A percentile compares a stretch with the other conserved stretches of the same genome.
phyloP scores from a whole-genome alignment of 345 rosid genomes.

The Hibiscus syriacus region DNA sequence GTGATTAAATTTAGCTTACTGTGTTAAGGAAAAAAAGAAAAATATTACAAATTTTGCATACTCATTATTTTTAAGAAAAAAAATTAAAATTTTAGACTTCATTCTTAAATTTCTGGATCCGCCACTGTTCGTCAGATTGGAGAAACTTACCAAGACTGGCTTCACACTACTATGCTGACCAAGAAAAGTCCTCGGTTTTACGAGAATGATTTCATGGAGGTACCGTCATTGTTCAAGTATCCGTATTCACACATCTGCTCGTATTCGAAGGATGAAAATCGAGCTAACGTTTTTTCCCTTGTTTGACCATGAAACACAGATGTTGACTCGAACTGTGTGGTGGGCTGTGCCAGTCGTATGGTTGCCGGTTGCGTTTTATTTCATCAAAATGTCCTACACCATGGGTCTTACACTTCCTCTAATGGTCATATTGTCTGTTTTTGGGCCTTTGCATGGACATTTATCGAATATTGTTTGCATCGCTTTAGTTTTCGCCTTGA shows the following conservation, averaged over 20 bases:
- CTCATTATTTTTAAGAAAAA: too few relatives aligned
- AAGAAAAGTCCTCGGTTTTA: constrained; percentile 95
- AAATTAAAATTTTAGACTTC: too few relatives aligned
- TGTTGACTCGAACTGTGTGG: constrained; percentile 88
- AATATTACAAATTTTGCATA: too few relatives aligned
- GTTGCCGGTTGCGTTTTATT: constrained; percentile 43
- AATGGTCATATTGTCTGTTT: constrained; percentile 42
- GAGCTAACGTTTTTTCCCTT: background rate
- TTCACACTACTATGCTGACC: constrained; percentile 89
- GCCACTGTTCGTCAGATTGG: too few relatives aligned
- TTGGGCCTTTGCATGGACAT: constrained; percentile 72
- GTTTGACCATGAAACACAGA: constrained; percentile 38
- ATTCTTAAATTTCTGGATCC: too few relatives aligned
- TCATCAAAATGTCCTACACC: constrained; percentile 43
- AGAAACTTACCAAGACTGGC: constrained; percentile 91
- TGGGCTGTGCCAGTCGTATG: constrained; percentile 63
- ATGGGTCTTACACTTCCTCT: constrained; percentile 59
- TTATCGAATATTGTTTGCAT: constrained; percentile 76
- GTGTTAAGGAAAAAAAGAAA: too few relatives aligned
- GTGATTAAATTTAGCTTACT: too few relatives aligned
- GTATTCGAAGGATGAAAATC: background rate
- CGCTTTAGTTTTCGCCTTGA: constrained; percentile 92
- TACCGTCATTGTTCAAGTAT: constrained; percentile 15
- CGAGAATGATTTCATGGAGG: constrained; percentile 90
- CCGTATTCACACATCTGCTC: too few relatives aligned